Evolutionary conservation across 495 filamentous ascomycete genomes (phyloP).

Genomic region (Penicillium simplicissimum): DNA sequence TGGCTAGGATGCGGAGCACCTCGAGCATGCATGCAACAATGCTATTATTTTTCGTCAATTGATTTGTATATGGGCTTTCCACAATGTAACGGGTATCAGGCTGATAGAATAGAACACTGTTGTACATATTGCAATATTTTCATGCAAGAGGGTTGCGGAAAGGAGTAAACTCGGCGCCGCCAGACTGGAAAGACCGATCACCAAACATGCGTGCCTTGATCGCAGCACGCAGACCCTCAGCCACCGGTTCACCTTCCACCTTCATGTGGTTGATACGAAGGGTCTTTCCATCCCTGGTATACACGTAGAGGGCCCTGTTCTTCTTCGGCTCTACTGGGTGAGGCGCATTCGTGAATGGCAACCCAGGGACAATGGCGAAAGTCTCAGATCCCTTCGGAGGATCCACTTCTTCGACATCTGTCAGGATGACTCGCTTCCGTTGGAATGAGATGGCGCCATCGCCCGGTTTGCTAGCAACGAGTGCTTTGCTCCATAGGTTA

Average conservation of each 20-base stretch:
- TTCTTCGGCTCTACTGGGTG: conserved; percentile 31
- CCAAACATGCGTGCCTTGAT: conserved; percentile 46
- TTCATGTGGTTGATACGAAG: conserved; percentile 45
- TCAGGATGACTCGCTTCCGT: conserved; percentile 42
- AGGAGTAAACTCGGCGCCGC: conserved; percentile 30
- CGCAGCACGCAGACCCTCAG: conserved; percentile 42
- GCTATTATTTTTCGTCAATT: not conserved
- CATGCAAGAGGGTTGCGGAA: conserved; percentile 43
- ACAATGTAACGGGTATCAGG: conserved; percentile 16
- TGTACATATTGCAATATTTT: conserved; percentile 2
- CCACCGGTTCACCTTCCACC: conserved; percentile 43
- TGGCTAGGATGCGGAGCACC: too few species aligned
- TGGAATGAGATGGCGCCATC: conserved; percentile 25
- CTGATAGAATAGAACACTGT: conserved; percentile 20
- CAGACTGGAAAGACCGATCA: conserved; percentile 32
- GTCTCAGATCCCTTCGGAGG: conserved; percentile 29
- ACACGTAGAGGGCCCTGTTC: conserved; percentile 40
- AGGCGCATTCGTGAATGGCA: conserved; percentile 39
- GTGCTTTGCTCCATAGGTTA: conserved; percentile 53
- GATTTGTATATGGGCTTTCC: not conserved
- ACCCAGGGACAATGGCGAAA: conserved; percentile 36
- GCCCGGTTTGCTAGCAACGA: conserved; percentile 25
- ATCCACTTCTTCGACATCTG: conserved; percentile 40
- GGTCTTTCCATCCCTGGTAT: conserved; percentile 38
- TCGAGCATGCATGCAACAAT: not conserved